A percentile compares a stretch with the other conserved stretches of the same genome.
Conservation (phyloP, 129 eudicot genomes). For the Lactuca sativa region DNA sequence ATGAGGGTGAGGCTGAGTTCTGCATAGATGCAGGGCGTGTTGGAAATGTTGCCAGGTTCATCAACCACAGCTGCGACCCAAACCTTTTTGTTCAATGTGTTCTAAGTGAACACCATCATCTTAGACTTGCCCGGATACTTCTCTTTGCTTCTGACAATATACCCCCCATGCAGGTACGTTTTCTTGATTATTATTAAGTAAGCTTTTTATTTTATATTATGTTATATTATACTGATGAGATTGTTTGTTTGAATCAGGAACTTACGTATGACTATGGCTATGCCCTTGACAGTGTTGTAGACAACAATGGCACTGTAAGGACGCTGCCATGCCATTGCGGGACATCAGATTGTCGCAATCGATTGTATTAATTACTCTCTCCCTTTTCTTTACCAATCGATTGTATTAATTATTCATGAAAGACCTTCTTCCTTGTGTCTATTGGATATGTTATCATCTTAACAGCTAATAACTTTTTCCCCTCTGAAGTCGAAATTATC, state of each 20-base stretch:
- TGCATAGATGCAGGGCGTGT: slow-evolving; percentile 44
- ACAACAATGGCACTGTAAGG: slow-evolving; percentile 54
- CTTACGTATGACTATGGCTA: slow-evolving; percentile 81
- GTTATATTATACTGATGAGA: not conserved
- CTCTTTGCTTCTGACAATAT: slow-evolving; percentile 37
- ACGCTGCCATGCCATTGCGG: slow-evolving; percentile 72
- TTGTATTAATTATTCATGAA: too few species aligned
- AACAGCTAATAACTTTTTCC: too few species aligned
- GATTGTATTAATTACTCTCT: slow-evolving; percentile 41
- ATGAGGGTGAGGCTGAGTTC: slow-evolving; percentile 34
- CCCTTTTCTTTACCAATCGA: too few species aligned
- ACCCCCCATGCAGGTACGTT: slow-evolving; percentile 31
- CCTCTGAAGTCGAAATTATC: too few species aligned
- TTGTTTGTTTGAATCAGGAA: slow-evolving; percentile 47
- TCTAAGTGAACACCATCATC: slow-evolving; percentile 32
- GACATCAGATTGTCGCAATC: slow-evolving; percentile 66
- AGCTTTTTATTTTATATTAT: not conserved
- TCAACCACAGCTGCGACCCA: slow-evolving; percentile 48
- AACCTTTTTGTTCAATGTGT: slow-evolving; percentile 47
- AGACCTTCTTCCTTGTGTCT: too few species aligned
- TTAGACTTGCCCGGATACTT: slow-evolving; percentile 38
- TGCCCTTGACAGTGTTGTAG: slow-evolving; percentile 72
- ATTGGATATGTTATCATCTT: too few species aligned
- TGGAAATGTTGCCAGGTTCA: slow-evolving; percentile 45
- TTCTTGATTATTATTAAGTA: not conserved